Percentiles rank a stretch among this genome's conserved stretches.
These are phyloP conservation scores for Actinomucor elegans DNA, from an alignment of 371 early-diverging fungal genomes.

Conservation along the genomic window DNA sequence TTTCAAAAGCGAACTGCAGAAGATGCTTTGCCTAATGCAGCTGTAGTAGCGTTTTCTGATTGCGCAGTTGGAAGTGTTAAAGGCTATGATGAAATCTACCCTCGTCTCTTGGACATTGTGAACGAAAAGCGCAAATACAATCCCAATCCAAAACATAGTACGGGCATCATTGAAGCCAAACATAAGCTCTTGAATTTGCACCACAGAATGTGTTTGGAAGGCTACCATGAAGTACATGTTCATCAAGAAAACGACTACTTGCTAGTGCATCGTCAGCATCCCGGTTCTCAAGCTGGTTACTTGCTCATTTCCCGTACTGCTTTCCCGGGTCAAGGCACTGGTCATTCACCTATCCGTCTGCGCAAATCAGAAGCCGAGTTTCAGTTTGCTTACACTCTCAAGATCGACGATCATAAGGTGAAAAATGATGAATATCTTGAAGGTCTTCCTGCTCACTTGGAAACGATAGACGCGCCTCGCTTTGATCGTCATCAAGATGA, in stretches of 20 bases:
- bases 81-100: conserved; percentile 94
- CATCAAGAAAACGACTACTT: conserved; percentile 93
- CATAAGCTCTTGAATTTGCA: conserved; percentile 75
- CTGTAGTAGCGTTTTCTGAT: conserved; percentile 85
- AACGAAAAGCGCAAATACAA: conserved; percentile 80
- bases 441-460: conserved; percentile 59
- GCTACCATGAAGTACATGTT: conserved; percentile 89
- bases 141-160: conserved; percentile 44
- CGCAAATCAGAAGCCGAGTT: conserved; percentile 59
- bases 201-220: conserved; percentile 75
- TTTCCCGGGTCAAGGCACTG: conserved; percentile 54
- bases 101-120: conserved; percentile 83
- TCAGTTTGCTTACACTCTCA: conserved; percentile 53
- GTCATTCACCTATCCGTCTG: conserved; percentile 62
- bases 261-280: conserved; percentile 90
- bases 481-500: conserved; percentile 45
- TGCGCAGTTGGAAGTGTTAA: conserved; percentile 94
- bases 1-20: conserved; percentile 82
- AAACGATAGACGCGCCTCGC: conserved; percentile 49
- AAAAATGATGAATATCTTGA: conserved; percentile 33
- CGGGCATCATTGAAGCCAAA: conserved; percentile 75
- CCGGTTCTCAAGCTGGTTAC: conserved; percentile 87
- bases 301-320: conserved; percentile 87
- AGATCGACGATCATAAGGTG: conserved; percentile 28
- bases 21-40: conserved; percentile 91